A percentile compares a stretch with the other conserved stretches of the same genome.
phyloP scores from a whole-genome alignment of 1,284 basidiomycete species.

The Mycena sp. region DNA sequence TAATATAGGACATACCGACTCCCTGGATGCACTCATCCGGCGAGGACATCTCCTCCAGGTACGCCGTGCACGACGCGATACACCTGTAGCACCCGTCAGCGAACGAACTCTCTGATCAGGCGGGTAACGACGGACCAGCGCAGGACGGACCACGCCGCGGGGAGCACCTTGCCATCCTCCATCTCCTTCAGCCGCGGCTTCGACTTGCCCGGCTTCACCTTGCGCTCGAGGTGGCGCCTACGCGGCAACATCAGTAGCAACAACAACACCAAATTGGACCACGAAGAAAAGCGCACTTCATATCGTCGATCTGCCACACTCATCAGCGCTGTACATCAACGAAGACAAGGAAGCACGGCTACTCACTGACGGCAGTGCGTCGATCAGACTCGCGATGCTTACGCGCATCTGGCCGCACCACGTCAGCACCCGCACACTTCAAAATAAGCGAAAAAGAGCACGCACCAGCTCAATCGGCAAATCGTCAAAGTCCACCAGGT shows the following conservation, averaged over 20 bases:
- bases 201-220: slow-evolving; percentile 54
- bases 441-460: not conserved
- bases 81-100: slow-evolving; percentile 59
- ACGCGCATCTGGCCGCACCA: slow-evolving; percentile 28
- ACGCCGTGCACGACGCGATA: slow-evolving; percentile 71
- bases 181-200: slow-evolving; percentile 62
- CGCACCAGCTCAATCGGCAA: slow-evolving; percentile 21
- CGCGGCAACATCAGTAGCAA: not conserved
- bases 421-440: not conserved
- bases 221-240: slow-evolving; percentile 54
- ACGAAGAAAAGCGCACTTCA: slow-evolving; percentile 47
- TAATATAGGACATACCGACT: slow-evolving; percentile 49
- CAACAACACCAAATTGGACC: not conserved
- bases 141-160: slow-evolving; percentile 68
- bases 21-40: slow-evolving; percentile 56
- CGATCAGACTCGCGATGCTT: slow-evolving; percentile 22
- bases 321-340: not conserved
- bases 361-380: slow-evolving; percentile 22
- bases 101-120: too few species aligned
- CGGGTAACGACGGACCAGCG: slow-evolving; percentile 55
- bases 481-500: slow-evolving; percentile 27
- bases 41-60: slow-evolving; percentile 66
- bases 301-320: slow-evolving; percentile 53
- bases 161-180: slow-evolving; percentile 50
- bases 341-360: slow-evolving; percentile 52